phyloP scores from a whole-genome alignment of 2,329 filamentous ascomycete species.

The Alternaria gansuensis region DNA sequence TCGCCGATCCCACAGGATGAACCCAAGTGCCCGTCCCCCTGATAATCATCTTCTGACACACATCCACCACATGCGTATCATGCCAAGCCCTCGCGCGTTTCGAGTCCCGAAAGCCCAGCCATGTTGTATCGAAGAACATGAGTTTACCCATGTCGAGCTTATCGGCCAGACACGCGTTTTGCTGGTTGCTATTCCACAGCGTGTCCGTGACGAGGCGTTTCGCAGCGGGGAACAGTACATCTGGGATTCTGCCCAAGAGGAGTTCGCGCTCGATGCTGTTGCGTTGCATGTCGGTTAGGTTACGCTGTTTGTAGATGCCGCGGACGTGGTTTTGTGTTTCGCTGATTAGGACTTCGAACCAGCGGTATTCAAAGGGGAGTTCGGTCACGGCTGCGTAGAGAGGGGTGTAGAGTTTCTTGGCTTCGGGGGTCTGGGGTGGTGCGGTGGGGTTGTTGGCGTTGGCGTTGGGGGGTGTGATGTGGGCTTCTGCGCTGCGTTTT shows the following conservation, averaged over 20 bases:
- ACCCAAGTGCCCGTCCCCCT: conserved; percentile 38
- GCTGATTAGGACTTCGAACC: conserved; percentile 59
- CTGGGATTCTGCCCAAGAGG: conserved; percentile 62
- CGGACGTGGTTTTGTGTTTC: conserved; percentile 73
- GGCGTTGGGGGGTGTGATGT: conserved; percentile 45
- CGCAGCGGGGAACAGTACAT: conserved; percentile 60
- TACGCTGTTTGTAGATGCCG: conserved; percentile 62
- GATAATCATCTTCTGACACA: conserved; percentile 63
- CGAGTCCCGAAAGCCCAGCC: conserved; percentile 72
- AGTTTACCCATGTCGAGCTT: conserved; percentile 72
- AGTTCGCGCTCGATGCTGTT: conserved; percentile 63
- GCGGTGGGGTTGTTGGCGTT: conserved; percentile 49
- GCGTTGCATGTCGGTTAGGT: conserved; percentile 57
- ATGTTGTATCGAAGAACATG: conserved; percentile 75
- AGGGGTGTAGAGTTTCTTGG: conserved; percentile 58
- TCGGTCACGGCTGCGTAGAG: conserved; percentile 44
- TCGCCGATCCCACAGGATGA: conserved; percentile 28
- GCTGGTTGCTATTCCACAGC: conserved; percentile 49
- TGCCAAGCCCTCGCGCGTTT: conserved; percentile 67
- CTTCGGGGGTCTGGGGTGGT: conserved; percentile 53
- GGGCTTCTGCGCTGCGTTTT: conserved; percentile 36
- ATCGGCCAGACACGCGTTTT: conserved; percentile 60
- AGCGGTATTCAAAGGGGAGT: conserved; percentile 56
- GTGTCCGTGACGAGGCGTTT: conserved; percentile 57
- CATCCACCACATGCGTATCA: conserved; percentile 66